These are phyloP conservation scores for Solidago caesia DNA, from an alignment of 129 eudicot genomes.

Conservation along the genomic window DNA sequence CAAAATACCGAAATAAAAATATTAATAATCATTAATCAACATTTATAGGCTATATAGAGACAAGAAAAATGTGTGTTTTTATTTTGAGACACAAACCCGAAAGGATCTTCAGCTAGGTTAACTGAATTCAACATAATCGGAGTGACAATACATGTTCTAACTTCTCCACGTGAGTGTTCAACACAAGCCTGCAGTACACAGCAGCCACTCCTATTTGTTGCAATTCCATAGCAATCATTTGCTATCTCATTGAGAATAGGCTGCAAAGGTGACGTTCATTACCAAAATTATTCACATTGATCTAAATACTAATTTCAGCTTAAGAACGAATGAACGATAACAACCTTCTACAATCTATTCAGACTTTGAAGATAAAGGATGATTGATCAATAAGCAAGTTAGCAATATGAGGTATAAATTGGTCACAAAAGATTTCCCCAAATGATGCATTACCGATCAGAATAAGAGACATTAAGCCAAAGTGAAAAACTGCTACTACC, in stretches of 20 bases:
- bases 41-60: constrained; percentile 2
- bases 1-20: neutral
- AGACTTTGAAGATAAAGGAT: neutral
- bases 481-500: neutral
- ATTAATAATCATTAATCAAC: neutral
- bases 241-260: constrained; percentile 58
- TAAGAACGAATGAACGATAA: neutral
- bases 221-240: constrained; percentile 50
- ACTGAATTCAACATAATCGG: constrained; percentile 43
- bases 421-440: neutral
- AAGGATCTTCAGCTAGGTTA: constrained; percentile 68
- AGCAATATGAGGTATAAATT: neutral
- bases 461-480: neutral
- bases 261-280: constrained; percentile 34
- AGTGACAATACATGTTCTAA: constrained; percentile 40
- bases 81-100: constrained; percentile 52
- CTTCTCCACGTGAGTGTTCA: constrained; percentile 47
- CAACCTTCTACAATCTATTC: neutral
- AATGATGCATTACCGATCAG: neutral
- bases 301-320: neutral
- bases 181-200: constrained; percentile 72
- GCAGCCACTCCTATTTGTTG: constrained; percentile 66
- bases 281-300: neutral
- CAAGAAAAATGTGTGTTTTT: neutral
- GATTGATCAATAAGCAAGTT: neutral